These are phyloP conservation scores for Lycium ferocissimum DNA, from an alignment of 257 asterid species.

Conservation along the genomic window DNA sequence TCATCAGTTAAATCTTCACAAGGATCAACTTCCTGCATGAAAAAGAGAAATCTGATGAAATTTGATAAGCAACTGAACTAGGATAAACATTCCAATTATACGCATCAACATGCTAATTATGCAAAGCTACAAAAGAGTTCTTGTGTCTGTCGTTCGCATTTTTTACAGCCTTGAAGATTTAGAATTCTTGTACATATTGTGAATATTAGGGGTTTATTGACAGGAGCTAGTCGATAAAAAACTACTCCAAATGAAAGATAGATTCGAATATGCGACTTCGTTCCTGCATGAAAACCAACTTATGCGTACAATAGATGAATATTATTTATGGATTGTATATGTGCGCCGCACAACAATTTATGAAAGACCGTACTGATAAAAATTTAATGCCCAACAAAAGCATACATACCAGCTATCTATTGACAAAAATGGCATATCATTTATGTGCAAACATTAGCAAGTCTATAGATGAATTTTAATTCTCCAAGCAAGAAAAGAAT, in stretches of 20 bases:
- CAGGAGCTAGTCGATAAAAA: not conserved
- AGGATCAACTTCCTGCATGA: conserved; percentile 88
- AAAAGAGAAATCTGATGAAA: conserved; percentile 34
- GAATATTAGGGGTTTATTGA: not conserved
- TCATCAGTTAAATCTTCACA: conserved; percentile 93
- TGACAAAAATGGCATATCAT: conserved; percentile 10
- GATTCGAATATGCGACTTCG: not conserved
- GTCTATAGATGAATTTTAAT: conserved; percentile 23
- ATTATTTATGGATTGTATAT: not conserved
- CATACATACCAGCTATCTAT: conserved; percentile 2
- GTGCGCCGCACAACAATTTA: conserved; percentile 25
- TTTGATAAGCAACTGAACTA: not conserved
- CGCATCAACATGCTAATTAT: not conserved
- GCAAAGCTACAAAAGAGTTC: not conserved
- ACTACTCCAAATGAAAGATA: not conserved
- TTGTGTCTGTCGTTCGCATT: not conserved
- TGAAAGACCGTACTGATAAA: conserved; percentile 17
- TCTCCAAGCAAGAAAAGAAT: conserved; percentile 30
- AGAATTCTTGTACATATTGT: not conserved
- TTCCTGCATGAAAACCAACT: not conserved
- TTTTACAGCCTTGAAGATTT: conserved; percentile 14
- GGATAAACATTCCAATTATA: not conserved
- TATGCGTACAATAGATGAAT: not conserved
- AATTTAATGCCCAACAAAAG: not conserved
- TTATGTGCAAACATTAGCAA: conserved; percentile 6